phyloP scores from a whole-genome alignment of 176 grass and related monocot species.

The Calamus simplicifolius region DNA sequence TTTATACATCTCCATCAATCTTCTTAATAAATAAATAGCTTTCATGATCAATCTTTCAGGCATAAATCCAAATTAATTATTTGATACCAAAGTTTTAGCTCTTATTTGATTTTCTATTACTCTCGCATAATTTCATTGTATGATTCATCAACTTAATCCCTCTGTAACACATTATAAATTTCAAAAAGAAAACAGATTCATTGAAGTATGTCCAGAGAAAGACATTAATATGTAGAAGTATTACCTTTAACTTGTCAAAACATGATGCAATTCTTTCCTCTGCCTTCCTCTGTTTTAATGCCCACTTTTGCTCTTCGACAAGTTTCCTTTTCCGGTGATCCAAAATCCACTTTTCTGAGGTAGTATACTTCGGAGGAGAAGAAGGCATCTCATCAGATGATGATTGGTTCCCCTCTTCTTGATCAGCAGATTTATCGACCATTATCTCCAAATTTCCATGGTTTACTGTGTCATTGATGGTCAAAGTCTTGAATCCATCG shows the following conservation, averaged over 20 bases:
- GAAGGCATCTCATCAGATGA: slow-evolving; percentile 46
- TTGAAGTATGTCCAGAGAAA: not conserved
- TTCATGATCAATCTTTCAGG: too few species aligned
- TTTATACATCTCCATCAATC: too few species aligned
- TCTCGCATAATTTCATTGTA: too few species aligned
- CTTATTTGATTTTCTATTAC: too few species aligned
- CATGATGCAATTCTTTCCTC: slow-evolving; percentile 53
- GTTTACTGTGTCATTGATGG: not conserved
- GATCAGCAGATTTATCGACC: slow-evolving; percentile 47
- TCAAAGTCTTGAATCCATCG: slow-evolving; percentile 10
- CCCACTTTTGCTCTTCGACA: slow-evolving; percentile 50
- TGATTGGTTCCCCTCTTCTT: slow-evolving; percentile 49
- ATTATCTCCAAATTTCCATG: slow-evolving; percentile 13
- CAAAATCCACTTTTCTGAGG: slow-evolving; percentile 81
- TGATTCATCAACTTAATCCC: too few species aligned
- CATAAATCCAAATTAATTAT: too few species aligned
- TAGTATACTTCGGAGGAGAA: slow-evolving; percentile 74
- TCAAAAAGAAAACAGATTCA: not conserved
- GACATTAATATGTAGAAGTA: not conserved
- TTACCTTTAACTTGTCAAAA: slow-evolving; percentile 81
- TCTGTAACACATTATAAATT: not conserved
- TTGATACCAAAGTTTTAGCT: too few species aligned
- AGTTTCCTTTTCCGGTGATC: slow-evolving; percentile 75
- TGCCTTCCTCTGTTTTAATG: slow-evolving; percentile 45
- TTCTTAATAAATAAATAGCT: too few species aligned